A percentile compares a stretch with the other conserved stretches of the same genome.
Evolutionary conservation across 2,329 filamentous ascomycete genomes (phyloP).

Genomic region (Sordariomycetes sp.): DNA sequence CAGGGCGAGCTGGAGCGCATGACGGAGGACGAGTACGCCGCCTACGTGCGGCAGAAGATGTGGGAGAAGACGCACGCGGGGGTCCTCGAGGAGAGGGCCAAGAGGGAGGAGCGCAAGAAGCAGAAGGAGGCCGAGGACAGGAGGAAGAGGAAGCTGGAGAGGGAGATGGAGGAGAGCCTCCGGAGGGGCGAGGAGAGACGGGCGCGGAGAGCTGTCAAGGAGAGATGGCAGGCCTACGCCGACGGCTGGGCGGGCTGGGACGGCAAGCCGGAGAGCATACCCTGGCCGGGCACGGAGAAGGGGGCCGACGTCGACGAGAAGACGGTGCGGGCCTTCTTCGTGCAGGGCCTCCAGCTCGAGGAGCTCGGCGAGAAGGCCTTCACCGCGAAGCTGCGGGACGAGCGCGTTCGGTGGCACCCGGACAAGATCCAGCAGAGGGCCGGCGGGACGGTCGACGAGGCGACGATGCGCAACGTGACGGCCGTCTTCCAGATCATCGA

Average conservation of each 20-base stretch:
- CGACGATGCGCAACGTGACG: slow-evolving; percentile 71
- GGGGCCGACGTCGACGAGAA: slow-evolving; percentile 49
- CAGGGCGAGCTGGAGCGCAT: slow-evolving; percentile 65
- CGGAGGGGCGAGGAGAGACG: slow-evolving; percentile 56
- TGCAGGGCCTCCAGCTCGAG: slow-evolving; percentile 32
- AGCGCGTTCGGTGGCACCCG: slow-evolving; percentile 91
- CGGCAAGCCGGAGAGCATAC: slow-evolving; percentile 28
- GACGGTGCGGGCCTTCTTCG: slow-evolving; percentile 62
- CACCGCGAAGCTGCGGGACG: slow-evolving; percentile 57
- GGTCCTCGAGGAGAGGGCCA: slow-evolving; percentile 65
- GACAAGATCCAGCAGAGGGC: slow-evolving; percentile 94
- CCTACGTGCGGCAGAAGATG: slow-evolving; percentile 80
- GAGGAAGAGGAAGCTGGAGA: slow-evolving; percentile 41
- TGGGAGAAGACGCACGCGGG: slow-evolving; percentile 92
- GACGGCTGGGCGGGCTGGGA: slow-evolving; percentile 52
- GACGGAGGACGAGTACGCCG: slow-evolving; percentile 86
- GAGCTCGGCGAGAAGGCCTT: slow-evolving; percentile 35
- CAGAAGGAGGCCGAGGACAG: slow-evolving; percentile 42
- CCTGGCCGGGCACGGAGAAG: slow-evolving; percentile 68
- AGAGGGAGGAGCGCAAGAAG: slow-evolving; percentile 43
- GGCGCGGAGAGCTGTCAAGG: slow-evolving; percentile 42
- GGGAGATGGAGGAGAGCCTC: slow-evolving; percentile 62
- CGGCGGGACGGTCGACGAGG: slow-evolving; percentile 61
- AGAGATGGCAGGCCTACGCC: slow-evolving; percentile 57
- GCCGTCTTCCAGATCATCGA: slow-evolving; percentile 90